Evolutionary conservation across 2,329 filamentous ascomycete species (phyloP).

Genomic region (Mycosphaerella sp.): DNA sequence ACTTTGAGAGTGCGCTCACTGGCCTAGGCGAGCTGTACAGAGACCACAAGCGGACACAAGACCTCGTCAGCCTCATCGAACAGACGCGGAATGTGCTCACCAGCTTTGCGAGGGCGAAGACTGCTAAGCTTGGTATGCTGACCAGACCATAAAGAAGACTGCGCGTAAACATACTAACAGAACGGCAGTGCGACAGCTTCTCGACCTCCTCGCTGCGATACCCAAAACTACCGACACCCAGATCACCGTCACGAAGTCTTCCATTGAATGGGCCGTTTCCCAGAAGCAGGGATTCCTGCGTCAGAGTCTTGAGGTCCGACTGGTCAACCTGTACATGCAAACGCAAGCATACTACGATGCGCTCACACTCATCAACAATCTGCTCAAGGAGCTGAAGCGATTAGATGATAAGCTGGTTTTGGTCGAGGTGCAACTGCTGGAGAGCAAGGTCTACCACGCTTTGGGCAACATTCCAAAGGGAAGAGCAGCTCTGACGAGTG

Average conservation of each 20-base stretch:
- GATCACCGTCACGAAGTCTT: constrained; percentile 93
- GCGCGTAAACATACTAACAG: background rate
- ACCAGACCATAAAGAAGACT: background rate
- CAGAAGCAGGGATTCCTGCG: constrained; percentile 94
- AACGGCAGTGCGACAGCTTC: constrained; percentile 70
- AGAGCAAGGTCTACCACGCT: constrained; percentile 95
- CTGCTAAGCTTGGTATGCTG: constrained; percentile 84
- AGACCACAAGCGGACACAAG: constrained; percentile 73
- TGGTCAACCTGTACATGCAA: constrained; percentile 90
- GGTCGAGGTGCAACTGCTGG: constrained; percentile 94
- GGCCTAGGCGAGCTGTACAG: constrained; percentile 88
- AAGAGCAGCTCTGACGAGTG: constrained; percentile 86
- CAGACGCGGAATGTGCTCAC: constrained; percentile 87
- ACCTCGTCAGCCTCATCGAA: constrained; percentile 83
- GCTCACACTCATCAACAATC: constrained; percentile 89
- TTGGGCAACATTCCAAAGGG: constrained; percentile 95
- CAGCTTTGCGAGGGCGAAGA: constrained; percentile 98
- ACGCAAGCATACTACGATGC: constrained; percentile 98
- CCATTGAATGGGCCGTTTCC: constrained; percentile 97
- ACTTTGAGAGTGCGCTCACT: constrained; percentile 86
- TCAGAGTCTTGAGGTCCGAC: constrained; percentile 93
- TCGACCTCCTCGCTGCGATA: constrained; percentile 90
- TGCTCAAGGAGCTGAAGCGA: constrained; percentile 93
- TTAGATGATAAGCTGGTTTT: constrained; percentile 97
- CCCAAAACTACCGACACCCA: constrained; percentile 93